Evolutionary conservation across 2,329 filamentous ascomycete species (phyloP).

Genomic region (Trichoderma sp.): DNA sequence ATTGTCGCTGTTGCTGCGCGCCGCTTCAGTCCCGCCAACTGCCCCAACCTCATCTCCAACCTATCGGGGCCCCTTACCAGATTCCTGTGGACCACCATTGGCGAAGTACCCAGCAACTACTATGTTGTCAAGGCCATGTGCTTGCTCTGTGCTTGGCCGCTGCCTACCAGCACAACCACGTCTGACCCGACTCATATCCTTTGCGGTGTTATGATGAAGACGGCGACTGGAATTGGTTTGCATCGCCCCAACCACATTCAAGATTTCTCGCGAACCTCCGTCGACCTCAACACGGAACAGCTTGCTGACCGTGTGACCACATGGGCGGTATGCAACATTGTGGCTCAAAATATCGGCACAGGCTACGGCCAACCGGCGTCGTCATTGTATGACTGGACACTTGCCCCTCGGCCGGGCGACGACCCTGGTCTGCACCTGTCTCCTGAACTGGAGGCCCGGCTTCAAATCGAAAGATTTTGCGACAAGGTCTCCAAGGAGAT

Average conservation of each 20-base stretch:
- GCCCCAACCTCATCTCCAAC: conserved; percentile 66
- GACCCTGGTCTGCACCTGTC: conserved; percentile 62
- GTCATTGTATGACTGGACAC: conserved; percentile 75
- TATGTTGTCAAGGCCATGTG: conserved; percentile 82
- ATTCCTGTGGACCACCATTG: conserved; percentile 76
- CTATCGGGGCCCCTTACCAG: conserved; percentile 70
- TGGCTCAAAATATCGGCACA: conserved; percentile 79
- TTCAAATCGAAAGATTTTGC: conserved; percentile 74
- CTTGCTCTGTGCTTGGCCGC: conserved; percentile 78
- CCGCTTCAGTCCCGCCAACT: conserved; percentile 61
- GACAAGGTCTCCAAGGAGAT: conserved; percentile 79
- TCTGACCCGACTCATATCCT: conserved; percentile 82
- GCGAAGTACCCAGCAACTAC: conserved; percentile 76
- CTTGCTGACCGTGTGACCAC: conserved; percentile 77
- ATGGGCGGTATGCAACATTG: conserved; percentile 85
- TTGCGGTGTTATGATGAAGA: conserved; percentile 84
- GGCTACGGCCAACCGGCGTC: conserved; percentile 82
- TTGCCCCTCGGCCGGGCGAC: conserved; percentile 63
- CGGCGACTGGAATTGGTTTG: conserved; percentile 80
- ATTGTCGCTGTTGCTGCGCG: conserved; percentile 76
- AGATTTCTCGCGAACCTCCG: conserved; percentile 76
- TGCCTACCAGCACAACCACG: conserved; percentile 79
- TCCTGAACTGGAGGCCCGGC: conserved; percentile 66
- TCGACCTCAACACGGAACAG: conserved; percentile 78
- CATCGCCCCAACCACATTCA: conserved; percentile 81